Evolutionary conservation across 1,139 yeast species (phyloP), one percentile per base, ranked within the genome.

Genomic region (Debaryomycetaceae sp.): DNA sequence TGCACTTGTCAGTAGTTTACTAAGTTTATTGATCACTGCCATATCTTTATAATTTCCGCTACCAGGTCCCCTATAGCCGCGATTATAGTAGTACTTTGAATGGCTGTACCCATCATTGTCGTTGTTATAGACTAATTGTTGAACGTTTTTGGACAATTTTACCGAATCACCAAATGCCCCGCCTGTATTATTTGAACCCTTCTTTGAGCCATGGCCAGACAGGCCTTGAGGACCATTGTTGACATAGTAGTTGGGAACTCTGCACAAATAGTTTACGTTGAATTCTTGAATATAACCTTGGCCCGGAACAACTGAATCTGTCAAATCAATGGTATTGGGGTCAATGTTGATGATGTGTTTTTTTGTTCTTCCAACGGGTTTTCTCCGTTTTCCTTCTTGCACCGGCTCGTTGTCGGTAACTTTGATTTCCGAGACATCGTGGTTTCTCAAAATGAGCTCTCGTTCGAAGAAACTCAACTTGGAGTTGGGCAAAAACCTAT

Each of bases 11-110:
- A 60, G 68, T 36, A 70, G 62, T 42, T 60, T 60, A 51, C 71
- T 72, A 47, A 74, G 69, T 42, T 70, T 59, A 50, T 70, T 71
- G 52, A 72, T 67, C 24, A 73, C 55, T 2, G 76, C 68, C 0
- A 73, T 76, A 54, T 74, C 79, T 50, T 74, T 74, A 50, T 72
- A 74, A 49, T 72, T 73, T 4, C 79, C 78, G 45, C 74, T 68
- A 1, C 78, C 78, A 5, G 77, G 76, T 0, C 79, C 78, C 39
- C 78, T 59, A 48, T 71, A 71, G 24, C 66, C 58, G 49, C 70
- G 70, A 13, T 68, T 62, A 50, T 73, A 74, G 51, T 63, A 73
- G 50, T 73, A 74, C 48, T 68, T 72, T 36, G 68, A 56, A 45
- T 65, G 68, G 45, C 62, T 62, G 49, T 60, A 59, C 37, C 60